Conservation (phyloP, 1,139 yeast species). For the Blastobotrys elegans region DNA sequence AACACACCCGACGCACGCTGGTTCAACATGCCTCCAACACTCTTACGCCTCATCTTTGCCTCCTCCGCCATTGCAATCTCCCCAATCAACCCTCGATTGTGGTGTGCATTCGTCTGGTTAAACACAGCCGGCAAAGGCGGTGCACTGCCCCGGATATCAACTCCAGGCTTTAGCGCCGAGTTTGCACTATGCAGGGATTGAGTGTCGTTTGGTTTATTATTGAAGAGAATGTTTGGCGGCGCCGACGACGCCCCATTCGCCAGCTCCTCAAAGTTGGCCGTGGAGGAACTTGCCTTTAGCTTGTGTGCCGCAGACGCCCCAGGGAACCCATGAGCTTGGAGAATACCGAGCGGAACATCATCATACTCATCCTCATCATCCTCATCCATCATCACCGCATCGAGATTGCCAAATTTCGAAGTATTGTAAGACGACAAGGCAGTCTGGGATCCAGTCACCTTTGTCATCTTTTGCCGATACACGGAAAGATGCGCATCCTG, state of each 20-base stretch:
- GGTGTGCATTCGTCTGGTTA: slow-evolving; percentile 20
- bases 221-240: slow-evolving; percentile 15
- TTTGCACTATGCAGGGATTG: slow-evolving; percentile 14
- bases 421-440: slow-evolving; percentile 17
- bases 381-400: slow-evolving; percentile 11
- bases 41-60: slow-evolving; percentile 32
- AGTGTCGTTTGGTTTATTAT: slow-evolving; percentile 3
- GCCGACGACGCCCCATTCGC: slow-evolving; percentile 6
- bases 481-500: slow-evolving; percentile 40
- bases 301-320: slow-evolving; percentile 15
- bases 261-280: slow-evolving; percentile 20
- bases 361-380: slow-evolving; percentile 38
- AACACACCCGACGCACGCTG: slow-evolving; percentile 7
- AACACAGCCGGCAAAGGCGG: slow-evolving; percentile 28
- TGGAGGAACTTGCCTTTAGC: slow-evolving; percentile 22
- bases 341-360: slow-evolving; percentile 39
- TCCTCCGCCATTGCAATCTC: slow-evolving; percentile 40
- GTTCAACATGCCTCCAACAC: slow-evolving; percentile 12
- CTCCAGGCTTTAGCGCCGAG: slow-evolving; percentile 10
- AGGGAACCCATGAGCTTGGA: slow-evolving; percentile 40
- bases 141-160: slow-evolving; percentile 10
- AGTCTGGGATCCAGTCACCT: slow-evolving; percentile 35
- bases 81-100: slow-evolving; percentile 37
- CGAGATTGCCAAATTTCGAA: slow-evolving; percentile 15
- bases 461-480: slow-evolving; percentile 41